Evolutionary conservation across 495 filamentous ascomycete species (phyloP).

Genomic region (Podospora bellae-mahoneyi): DNA sequence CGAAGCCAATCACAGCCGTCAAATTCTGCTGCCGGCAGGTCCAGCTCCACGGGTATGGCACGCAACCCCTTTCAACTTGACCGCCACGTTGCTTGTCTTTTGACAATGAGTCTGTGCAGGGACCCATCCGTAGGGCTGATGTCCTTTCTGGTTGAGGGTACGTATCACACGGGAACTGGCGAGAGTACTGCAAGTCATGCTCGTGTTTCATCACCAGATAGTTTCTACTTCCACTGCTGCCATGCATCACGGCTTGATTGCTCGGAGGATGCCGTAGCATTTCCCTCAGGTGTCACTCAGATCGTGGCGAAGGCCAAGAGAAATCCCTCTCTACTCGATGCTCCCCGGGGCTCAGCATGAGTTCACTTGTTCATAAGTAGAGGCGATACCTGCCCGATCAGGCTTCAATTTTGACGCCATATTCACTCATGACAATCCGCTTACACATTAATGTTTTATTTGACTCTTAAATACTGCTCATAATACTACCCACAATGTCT

Average conservation of each 20-base stretch:
- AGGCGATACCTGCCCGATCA: constrained; percentile 7
- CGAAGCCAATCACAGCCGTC: constrained; percentile 9
- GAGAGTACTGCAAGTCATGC: constrained; percentile 6
- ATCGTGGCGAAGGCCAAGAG: constrained; percentile 6
- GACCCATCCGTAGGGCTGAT: constrained; percentile 2
- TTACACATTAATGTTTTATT: background rate
- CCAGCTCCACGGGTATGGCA: constrained; percentile 16
- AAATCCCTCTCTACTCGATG: constrained; percentile 11
- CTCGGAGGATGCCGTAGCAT: constrained; percentile 5
- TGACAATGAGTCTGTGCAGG: background rate
- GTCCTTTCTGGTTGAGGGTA: background rate
- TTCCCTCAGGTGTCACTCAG: constrained; percentile 1
- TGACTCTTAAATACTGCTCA: background rate
- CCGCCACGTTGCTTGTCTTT: constrained; percentile 12
- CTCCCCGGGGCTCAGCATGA: background rate
- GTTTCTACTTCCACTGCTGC: background rate
- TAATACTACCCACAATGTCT: background rate
- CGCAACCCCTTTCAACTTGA: background rate
- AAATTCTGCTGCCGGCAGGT: constrained; percentile 5
- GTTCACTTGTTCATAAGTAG: constrained; percentile 6
- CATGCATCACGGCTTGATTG: background rate
- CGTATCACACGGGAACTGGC: constrained; percentile 3
- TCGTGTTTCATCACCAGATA: constrained; percentile 3
- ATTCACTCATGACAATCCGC: background rate
- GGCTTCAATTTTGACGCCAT: background rate